Evolutionary conservation across 257 asterid genomes (phyloP).

Genomic region (Solanum chilense): DNA sequence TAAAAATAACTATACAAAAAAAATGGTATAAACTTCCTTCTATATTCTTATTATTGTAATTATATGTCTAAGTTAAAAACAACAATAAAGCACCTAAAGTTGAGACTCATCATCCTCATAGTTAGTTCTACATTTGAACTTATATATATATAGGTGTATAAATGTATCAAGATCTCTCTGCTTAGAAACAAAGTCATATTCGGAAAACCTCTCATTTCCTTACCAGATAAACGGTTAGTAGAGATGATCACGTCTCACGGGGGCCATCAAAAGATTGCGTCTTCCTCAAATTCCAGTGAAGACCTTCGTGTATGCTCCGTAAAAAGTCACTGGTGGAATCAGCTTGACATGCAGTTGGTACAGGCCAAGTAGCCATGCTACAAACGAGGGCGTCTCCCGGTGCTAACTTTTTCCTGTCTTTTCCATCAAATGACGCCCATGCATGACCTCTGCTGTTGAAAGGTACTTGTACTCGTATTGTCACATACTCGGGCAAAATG

Average conservation of each 20-base stretch:
- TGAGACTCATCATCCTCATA: not conserved
- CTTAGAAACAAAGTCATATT: not conserved
- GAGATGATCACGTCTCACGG: conserved; percentile 23
- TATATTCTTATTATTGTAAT: not conserved
- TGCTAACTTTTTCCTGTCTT: conserved; percentile 63
- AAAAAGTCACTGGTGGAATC: conserved; percentile 80
- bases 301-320: conserved; percentile 88
- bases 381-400: conserved; percentile 94
- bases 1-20: not conserved
- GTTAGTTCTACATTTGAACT: not conserved
- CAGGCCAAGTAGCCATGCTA: conserved; percentile 99
- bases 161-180: not conserved
- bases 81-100: not conserved
- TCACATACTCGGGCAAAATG: conserved; percentile 84
- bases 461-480: conserved; percentile 73
- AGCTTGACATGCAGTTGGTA: conserved; percentile 80
- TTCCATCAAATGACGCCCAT: conserved; percentile 97
- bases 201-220: not conserved
- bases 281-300: conserved; percentile 95
- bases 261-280: conserved; percentile 85
- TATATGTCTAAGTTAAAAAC: not conserved
- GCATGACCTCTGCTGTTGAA: conserved; percentile 88
- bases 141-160: not conserved
- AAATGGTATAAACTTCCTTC: not conserved
- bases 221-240: not conserved